A percentile compares a stretch with the other conserved stretches of the same genome.
Evolutionary conservation across 331 rosid genomes (phyloP).

Genomic region (Cucumis variabilis): DNA sequence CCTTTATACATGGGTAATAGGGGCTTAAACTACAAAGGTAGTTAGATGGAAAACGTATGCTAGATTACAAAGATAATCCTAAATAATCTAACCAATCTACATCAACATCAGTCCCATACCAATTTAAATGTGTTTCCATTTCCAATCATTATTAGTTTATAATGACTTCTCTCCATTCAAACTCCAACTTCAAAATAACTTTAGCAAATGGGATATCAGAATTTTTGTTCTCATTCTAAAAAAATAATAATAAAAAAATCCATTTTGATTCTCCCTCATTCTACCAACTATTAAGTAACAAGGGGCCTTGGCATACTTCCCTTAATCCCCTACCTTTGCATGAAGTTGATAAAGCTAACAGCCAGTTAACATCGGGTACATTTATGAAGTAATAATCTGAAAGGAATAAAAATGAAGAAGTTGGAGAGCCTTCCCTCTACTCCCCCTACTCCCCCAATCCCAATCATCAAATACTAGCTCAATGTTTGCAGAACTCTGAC

Average conservation of each 20-base stretch:
- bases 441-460: not conserved
- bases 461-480: slow-evolving; percentile 1
- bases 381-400: not conserved
- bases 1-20: not conserved
- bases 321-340: not conserved
- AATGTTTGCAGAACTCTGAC: not conserved
- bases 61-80: not conserved
- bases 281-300: not conserved
- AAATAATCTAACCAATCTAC: not conserved
- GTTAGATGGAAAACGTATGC: not conserved
- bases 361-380: not conserved
- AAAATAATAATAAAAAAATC: too few species aligned
- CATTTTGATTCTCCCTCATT: not conserved
- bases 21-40: not conserved
- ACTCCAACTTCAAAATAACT: not conserved
- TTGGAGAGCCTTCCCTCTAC: not conserved
- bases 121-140: slow-evolving; percentile 15
- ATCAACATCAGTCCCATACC: not conserved
- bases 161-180: not conserved
- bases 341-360: not conserved
- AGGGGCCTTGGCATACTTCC: not conserved
- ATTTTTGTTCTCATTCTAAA: not conserved
- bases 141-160: not conserved
- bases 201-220: not conserved
- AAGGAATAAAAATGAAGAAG: not conserved